Evolutionary conservation across 176 grass and related monocot species (phyloP).

Genomic region (Bolboschoenus planiculmis): DNA sequence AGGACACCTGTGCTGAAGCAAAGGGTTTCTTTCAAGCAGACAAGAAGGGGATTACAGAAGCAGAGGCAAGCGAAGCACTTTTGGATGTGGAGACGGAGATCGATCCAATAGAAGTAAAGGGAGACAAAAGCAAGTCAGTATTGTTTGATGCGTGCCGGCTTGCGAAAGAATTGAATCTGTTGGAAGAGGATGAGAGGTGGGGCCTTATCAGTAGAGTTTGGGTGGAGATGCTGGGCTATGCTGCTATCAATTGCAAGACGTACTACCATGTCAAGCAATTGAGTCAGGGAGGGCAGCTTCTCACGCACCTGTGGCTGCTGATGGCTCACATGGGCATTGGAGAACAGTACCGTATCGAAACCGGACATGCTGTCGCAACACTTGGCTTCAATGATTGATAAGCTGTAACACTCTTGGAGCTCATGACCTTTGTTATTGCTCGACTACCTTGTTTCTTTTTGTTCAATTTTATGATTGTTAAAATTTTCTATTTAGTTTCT

Average conservation of each 20-base stretch:
- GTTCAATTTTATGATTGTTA: too few relatives aligned
- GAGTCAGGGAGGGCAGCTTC: conserved; percentile 52
- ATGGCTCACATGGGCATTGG: conserved; percentile 37
- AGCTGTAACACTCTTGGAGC: too few relatives aligned
- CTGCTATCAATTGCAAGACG: conserved; percentile 39
- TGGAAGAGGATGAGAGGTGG: conserved; percentile 29
- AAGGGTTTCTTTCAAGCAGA: conserved; percentile 13
- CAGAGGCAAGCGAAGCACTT: background rate
- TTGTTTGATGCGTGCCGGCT: conserved; percentile 34
- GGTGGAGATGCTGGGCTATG: conserved; percentile 60
- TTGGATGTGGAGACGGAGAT: background rate
- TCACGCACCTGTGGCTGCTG: conserved; percentile 45
- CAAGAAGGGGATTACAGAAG: background rate
- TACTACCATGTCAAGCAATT: conserved; percentile 67
- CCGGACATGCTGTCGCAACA: too few relatives aligned
- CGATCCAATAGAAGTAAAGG: conserved; percentile 20
- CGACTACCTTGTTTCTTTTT: too few relatives aligned
- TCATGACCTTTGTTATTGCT: too few relatives aligned
- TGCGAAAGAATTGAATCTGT: background rate
- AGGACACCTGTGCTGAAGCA: conserved; percentile 27
- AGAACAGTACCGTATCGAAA: conserved; percentile 34
- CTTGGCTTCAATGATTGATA: too few relatives aligned
- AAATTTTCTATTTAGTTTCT: too few relatives aligned
- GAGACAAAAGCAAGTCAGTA: conserved; percentile 40
- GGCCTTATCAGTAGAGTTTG: conserved; percentile 44